A percentile compares a stretch with the other conserved stretches of the same genome.
Conservation (phyloP, 2,329 filamentous ascomycete genomes). For the Catunica adiposa region DNA sequence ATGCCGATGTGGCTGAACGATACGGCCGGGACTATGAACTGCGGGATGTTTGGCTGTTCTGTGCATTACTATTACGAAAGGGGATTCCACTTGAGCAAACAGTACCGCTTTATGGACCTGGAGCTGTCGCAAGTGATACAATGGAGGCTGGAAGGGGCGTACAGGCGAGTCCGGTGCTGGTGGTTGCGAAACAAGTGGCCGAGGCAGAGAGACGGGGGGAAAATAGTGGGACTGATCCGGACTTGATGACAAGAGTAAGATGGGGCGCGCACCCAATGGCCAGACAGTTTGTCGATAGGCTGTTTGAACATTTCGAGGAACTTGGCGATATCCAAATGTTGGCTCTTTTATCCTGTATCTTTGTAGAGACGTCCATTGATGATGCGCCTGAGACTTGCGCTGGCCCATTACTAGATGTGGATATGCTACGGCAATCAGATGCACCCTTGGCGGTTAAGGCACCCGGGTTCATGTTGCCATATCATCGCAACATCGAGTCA, state of each 20-base stretch:
- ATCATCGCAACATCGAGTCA: constrained; percentile 43
- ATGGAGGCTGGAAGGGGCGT: neutral
- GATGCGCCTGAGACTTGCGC: constrained; percentile 30
- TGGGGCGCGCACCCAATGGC: constrained; percentile 53
- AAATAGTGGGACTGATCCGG: neutral
- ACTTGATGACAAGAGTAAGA: constrained; percentile 43
- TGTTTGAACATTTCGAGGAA: constrained; percentile 48
- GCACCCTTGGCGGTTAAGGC: constrained; percentile 49
- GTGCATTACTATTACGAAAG: constrained; percentile 59
- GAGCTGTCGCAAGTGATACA: neutral
- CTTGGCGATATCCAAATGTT: constrained; percentile 52
- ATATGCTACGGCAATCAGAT: constrained; percentile 21
- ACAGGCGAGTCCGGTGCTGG: constrained; percentile 29
- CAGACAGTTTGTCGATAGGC: constrained; percentile 39
- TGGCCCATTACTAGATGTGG: constrained; percentile 24
- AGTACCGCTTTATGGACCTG: constrained; percentile 21
- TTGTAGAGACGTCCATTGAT: constrained; percentile 23
- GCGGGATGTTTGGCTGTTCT: constrained; percentile 68
- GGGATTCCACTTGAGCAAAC: constrained; percentile 53
- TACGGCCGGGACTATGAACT: constrained; percentile 50
- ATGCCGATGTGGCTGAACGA: constrained; percentile 59
- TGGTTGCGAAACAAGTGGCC: constrained; percentile 36
- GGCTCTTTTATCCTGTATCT: constrained; percentile 54
- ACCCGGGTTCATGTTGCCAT: constrained; percentile 49
- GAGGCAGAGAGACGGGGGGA: constrained; percentile 14